phyloP scores from a whole-genome alignment of 1,284 basidiomycete genomes.

The Marasmius oreades region DNA sequence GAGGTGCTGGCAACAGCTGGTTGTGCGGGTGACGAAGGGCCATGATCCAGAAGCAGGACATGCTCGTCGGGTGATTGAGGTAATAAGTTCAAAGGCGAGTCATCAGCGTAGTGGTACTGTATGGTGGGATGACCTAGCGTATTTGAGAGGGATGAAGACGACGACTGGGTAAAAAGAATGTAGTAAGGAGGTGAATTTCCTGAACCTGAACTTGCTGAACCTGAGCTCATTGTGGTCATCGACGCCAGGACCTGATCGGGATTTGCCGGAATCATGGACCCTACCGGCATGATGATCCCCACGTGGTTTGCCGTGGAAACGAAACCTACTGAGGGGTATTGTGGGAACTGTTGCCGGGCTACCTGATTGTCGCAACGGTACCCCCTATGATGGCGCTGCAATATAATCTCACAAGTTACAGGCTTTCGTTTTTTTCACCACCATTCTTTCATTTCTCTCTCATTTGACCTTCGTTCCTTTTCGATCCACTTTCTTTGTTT shows the following conservation, averaged over 20 bases:
- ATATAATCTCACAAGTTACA: not conserved
- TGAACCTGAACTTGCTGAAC: not conserved
- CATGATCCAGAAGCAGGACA: conserved; percentile 68
- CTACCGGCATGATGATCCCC: no score
- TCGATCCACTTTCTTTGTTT: conserved; percentile 18
- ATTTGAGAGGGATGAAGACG: conserved; percentile 32
- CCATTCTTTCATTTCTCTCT: not conserved
- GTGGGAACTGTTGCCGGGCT: not conserved
- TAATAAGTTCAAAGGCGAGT: conserved; percentile 58
- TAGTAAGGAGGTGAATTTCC: conserved; percentile 50
- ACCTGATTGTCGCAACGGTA: conserved; percentile 1
- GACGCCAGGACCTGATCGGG: no score
- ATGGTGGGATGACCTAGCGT: conserved; percentile 66
- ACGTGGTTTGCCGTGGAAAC: no score
- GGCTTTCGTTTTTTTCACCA: not conserved
- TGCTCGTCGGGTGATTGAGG: conserved; percentile 59
- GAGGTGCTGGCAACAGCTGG: conserved; percentile 62
- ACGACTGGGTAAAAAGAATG: conserved; percentile 55
- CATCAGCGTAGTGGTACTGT: conserved; percentile 80
- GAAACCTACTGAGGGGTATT: not conserved
- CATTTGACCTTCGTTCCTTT: conserved; percentile 7
- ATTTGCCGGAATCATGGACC: no score
- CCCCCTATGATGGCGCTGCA: not conserved
- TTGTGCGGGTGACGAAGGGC: conserved; percentile 31
- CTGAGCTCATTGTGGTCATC: not conserved